phyloP scores from a whole-genome alignment of 495 filamentous ascomycete genomes.

The Daldinia loculata region DNA sequence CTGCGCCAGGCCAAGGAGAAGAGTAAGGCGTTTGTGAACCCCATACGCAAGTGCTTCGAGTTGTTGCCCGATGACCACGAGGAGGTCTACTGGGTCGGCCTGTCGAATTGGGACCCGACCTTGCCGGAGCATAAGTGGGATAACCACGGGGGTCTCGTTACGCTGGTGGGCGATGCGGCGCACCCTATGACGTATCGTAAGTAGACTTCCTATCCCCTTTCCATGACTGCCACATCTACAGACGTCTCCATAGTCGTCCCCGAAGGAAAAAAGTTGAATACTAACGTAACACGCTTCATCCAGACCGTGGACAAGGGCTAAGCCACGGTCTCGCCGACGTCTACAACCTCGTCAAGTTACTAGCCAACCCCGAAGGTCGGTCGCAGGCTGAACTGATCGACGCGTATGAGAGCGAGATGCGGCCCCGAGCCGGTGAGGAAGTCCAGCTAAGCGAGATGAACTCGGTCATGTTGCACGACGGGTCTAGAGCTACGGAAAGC shows the following conservation, averaged over 20 bases:
- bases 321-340: conserved; percentile 61
- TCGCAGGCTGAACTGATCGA: conserved; percentile 42
- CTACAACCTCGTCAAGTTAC: conserved; percentile 49
- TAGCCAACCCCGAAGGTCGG: conserved; percentile 37
- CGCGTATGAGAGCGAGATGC: conserved; percentile 61
- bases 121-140: conserved; percentile 54
- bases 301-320: conserved; percentile 63
- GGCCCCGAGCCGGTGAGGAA: conserved; percentile 56
- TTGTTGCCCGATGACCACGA: conserved; percentile 56
- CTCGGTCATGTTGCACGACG: conserved; percentile 57
- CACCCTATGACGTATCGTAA: conserved; percentile 67
- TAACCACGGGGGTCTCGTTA: conserved; percentile 58
- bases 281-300: neutral
- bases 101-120: conserved; percentile 53
- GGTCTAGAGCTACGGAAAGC: conserved; percentile 49
- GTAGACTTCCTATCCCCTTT: conserved; percentile 30
- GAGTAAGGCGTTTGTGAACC: conserved; percentile 48
- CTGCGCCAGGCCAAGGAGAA: conserved; percentile 49
- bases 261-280: neutral
- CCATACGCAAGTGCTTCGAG: conserved; percentile 51
- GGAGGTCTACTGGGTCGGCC: conserved; percentile 47
- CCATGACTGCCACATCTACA: neutral
- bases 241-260: neutral
- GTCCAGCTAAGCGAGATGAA: conserved; percentile 52
- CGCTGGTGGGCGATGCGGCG: conserved; percentile 65